Evolutionary conservation across 1,139 yeast species (phyloP).

Genomic region (Ogataea hybrid): DNA sequence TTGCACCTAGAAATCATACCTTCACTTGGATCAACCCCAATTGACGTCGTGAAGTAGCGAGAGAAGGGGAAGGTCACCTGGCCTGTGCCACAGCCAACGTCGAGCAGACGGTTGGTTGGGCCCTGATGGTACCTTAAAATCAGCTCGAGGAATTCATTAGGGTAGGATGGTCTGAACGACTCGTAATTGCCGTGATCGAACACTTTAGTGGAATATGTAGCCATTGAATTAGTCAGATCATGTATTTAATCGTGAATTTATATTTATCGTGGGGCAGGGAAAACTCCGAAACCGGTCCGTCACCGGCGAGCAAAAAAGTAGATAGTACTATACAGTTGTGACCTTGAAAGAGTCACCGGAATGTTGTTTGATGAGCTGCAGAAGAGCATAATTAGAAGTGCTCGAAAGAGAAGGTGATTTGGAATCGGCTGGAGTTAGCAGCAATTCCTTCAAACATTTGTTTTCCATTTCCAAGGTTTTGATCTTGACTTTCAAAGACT

Average conservation of each 20-base stretch:
- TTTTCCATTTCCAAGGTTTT: slow-evolving; percentile 73
- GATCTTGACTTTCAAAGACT: slow-evolving; percentile 28
- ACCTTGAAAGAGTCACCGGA: slow-evolving; percentile 23
- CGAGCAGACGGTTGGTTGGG: slow-evolving; percentile 35
- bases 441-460: slow-evolving; percentile 69
- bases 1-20: slow-evolving; percentile 46
- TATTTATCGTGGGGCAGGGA: not conserved
- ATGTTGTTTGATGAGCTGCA: slow-evolving; percentile 22
- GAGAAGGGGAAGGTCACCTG: slow-evolving; percentile 61
- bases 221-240: slow-evolving; percentile 38
- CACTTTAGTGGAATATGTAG: slow-evolving; percentile 55
- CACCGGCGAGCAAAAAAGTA: not conserved
- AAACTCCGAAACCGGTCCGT: slow-evolving; percentile 1
- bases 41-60: slow-evolving; percentile 36
- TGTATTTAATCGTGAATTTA: not conserved
- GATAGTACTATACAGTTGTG: slow-evolving; percentile 18
- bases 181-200: slow-evolving; percentile 59
- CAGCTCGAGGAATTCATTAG: slow-evolving; percentile 47
- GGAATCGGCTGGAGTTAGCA: slow-evolving; percentile 29
- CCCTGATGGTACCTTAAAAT: slow-evolving; percentile 16
- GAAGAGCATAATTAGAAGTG: slow-evolving; percentile 25
- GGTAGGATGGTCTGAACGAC: slow-evolving; percentile 64
- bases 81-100: slow-evolving; percentile 84
- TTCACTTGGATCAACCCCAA: slow-evolving; percentile 65
- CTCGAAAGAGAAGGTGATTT: slow-evolving; percentile 3